phyloP scores from a whole-genome alignment of 2,329 filamentous ascomycete species.

The Xylariales sp. region DNA sequence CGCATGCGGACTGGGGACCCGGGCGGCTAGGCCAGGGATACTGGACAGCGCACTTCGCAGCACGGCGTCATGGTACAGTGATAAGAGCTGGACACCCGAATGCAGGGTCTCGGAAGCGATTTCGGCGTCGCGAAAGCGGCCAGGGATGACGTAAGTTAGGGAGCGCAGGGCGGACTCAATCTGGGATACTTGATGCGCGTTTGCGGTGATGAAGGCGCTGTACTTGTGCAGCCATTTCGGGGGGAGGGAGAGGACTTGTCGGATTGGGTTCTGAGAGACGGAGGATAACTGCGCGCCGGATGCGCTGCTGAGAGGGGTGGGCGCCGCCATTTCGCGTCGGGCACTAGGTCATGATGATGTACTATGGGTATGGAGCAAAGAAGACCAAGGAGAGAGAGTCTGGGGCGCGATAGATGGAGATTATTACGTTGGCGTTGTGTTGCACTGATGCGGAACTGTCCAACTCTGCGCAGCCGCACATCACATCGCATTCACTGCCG shows the following conservation, averaged over 20 bases:
- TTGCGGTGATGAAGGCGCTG: constrained; percentile 89
- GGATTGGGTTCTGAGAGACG: constrained; percentile 24
- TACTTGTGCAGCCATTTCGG: constrained; percentile 68
- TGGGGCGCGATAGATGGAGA: too few relatives aligned
- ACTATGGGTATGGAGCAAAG: too few relatives aligned
- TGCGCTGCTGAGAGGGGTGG: constrained; percentile 10
- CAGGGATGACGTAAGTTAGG: constrained; percentile 92
- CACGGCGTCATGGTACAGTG: constrained; percentile 87
- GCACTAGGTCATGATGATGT: too few relatives aligned
- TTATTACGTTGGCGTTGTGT: too few relatives aligned
- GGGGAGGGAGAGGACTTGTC: constrained; percentile 51
- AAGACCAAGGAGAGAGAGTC: too few relatives aligned
- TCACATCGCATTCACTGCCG: too few relatives aligned
- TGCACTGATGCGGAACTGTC: too few relatives aligned
- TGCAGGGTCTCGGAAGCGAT: constrained; percentile 91
- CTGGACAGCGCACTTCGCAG: constrained; percentile 63
- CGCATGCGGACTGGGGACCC: constrained; percentile 52
- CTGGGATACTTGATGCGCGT: constrained; percentile 87
- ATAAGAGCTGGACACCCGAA: constrained; percentile 82
- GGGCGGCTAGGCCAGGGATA: constrained; percentile 51
- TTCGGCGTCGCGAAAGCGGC: constrained; percentile 86
- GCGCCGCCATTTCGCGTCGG: constrained; percentile 8
- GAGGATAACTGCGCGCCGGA: constrained; percentile 13
- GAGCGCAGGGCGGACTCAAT: constrained; percentile 91
- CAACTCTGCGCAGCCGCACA: too few relatives aligned